Percentiles rank a stretch among this genome's conserved stretches.
These are phyloP conservation scores for Fusarium decemcellulare DNA, from an alignment of 2,329 filamentous ascomycete species.

Conservation along the genomic window DNA sequence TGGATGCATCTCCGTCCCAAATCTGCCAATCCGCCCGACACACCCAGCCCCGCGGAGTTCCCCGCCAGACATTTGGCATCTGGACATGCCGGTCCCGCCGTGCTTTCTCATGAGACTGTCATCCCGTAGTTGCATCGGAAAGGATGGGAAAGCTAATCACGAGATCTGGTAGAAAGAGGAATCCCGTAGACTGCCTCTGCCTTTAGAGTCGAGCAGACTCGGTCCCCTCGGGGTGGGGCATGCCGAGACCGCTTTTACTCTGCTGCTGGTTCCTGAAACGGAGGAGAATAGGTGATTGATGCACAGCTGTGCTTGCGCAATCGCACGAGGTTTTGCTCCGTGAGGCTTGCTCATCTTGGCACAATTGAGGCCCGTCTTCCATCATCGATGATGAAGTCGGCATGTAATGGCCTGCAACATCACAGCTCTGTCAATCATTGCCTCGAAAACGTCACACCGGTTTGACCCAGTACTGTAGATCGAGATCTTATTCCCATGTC, in stretches of 20 bases:
- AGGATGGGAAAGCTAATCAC: conserved; percentile 11
- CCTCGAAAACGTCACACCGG: neutral
- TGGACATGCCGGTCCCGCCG: neutral
- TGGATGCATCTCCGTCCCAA: neutral
- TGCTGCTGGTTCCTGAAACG: conserved; percentile 1
- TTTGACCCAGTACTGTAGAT: neutral
- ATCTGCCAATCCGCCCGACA: neutral
- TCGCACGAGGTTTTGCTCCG: neutral
- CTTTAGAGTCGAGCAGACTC: neutral
- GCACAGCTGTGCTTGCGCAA: conserved; percentile 3
- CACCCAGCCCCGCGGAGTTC: neutral
- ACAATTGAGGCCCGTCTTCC: neutral
- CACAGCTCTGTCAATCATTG: neutral
- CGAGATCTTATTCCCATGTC: conserved; percentile 1
- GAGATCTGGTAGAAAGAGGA: conserved; percentile 21
- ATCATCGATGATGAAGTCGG: conserved; percentile 7
- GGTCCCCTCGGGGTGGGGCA: conserved; percentile 10
- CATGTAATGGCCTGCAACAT: neutral
- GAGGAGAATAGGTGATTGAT: neutral
- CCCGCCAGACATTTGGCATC: conserved; percentile 3
- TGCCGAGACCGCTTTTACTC: conserved; percentile 1
- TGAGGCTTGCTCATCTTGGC: neutral
- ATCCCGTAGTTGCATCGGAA: neutral
- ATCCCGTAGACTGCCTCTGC: conserved; percentile 11
- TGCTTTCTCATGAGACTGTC: neutral